Percentiles rank a stretch among this genome's conserved stretches.
Conservation (phyloP, 371 early-diverging fungal genomes). For the Syncephalastrum sp. region DNA sequence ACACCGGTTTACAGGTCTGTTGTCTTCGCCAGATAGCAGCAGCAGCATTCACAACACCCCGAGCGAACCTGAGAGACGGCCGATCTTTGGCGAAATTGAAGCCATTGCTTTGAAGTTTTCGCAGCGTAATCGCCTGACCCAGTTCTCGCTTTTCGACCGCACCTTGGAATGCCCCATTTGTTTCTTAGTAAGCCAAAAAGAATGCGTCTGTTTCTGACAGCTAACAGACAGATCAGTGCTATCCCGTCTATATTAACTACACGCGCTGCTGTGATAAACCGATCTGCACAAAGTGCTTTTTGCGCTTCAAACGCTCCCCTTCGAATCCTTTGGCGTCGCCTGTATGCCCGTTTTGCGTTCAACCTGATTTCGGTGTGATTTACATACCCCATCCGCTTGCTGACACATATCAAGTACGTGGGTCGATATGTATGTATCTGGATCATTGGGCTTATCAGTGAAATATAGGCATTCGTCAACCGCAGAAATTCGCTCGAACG, state of each 20-base stretch:
- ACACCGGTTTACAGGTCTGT: too few relatives aligned
- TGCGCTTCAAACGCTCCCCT: slow-evolving; percentile 78
- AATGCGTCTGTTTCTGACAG: not conserved
- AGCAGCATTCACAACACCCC: not conserved
- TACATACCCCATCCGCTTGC: slow-evolving; percentile 53
- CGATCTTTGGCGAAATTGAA: not conserved
- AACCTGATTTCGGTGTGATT: slow-evolving; percentile 78
- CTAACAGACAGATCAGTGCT: slow-evolving; percentile 52
- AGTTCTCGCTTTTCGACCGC: slow-evolving; percentile 28
- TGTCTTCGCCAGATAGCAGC: not conserved
- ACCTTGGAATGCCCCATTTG: slow-evolving; percentile 90
- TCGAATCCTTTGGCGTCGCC: slow-evolving; percentile 50
- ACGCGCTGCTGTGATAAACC: slow-evolving; percentile 88
- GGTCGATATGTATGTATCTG: not conserved
- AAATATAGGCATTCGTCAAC: slow-evolving; percentile 18
- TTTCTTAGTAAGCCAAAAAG: slow-evolving; percentile 64
- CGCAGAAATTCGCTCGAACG: slow-evolving; percentile 1
- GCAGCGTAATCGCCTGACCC: slow-evolving; percentile 5
- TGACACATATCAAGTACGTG: slow-evolving; percentile 16
- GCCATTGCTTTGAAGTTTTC: slow-evolving; percentile 4
- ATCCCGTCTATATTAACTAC: slow-evolving; percentile 86
- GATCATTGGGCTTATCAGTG: not conserved
- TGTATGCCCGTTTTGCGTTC: slow-evolving; percentile 84
- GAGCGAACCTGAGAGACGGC: not conserved
- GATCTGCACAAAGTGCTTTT: slow-evolving; percentile 91